Conservation (phyloP, 2,329 filamentous ascomycete species). For the Trichoderma oligosporum region DNA sequence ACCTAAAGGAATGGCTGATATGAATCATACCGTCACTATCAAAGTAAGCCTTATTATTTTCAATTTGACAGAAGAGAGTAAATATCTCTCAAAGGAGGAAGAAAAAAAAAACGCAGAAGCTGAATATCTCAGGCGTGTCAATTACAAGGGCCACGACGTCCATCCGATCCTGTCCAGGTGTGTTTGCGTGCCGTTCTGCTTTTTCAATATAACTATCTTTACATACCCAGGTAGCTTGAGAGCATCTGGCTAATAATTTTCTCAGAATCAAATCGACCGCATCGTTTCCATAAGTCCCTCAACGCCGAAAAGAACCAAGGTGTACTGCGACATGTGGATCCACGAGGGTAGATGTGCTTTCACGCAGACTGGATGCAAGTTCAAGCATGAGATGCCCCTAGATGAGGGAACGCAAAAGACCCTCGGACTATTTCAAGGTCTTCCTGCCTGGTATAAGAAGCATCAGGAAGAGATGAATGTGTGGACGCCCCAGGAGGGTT, state of each 20-base stretch:
- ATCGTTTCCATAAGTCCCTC: constrained; percentile 35
- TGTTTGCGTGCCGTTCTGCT: constrained; percentile 13
- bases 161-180: constrained; percentile 36
- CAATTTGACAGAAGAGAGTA: not conserved
- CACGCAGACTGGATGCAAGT: constrained; percentile 79
- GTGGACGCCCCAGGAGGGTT: not conserved
- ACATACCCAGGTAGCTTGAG: no score
- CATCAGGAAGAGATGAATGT: constrained; percentile 44
- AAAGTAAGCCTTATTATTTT: constrained; percentile 40
- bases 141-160: constrained; percentile 21
- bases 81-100: not conserved
- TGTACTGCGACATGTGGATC: constrained; percentile 89
- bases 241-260: not conserved
- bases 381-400: constrained; percentile 84
- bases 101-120: constrained; percentile 24
- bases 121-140: constrained; percentile 30
- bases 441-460: constrained; percentile 59
- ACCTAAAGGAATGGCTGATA: constrained; percentile 38
- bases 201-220: constrained; percentile 24
- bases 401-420: constrained; percentile 61
- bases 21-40: constrained; percentile 35
- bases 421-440: constrained; percentile 66
- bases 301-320: constrained; percentile 52
- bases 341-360: constrained; percentile 81
- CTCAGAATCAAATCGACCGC: constrained; percentile 35